Base-by-base conservation (phyloP, 2,329 filamentous ascomycete genomes). In the Aspergillus fumigatus region DNA sequence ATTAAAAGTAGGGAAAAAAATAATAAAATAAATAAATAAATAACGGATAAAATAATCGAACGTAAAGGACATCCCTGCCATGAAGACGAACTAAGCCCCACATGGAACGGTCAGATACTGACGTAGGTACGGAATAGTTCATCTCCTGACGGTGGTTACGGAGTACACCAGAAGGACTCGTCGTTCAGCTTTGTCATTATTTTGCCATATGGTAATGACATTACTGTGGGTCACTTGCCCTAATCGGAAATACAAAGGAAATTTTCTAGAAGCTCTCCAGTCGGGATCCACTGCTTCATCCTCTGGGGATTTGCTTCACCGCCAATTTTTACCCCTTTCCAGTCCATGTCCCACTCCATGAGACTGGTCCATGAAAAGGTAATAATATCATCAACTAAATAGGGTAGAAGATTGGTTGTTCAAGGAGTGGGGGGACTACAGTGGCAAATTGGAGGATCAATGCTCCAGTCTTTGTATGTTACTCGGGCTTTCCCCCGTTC, bases 201-300 rank as follows among this genome's bases (percentile, higher is more conserved):
- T 53, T 35, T 59, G 57, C 59, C 59, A 61, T 58, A 58, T 57
- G 51, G 45, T 35, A 35, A 35, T 35, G 27, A 10, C 41, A 3
- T n/a, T 10, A 45, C 1, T 23, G 41, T 45, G 43, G 43, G 10
- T 26, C 21, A 23, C 45, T 48, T 48, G 49, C 62, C 59, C 51
- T 55, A 63, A 63, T 51, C n/a, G 64, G 64, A 59, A 66, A 65
- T 63, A 32, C 54, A 41, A 64, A 38, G 51, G 64, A 66, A 66
- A 55, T 54, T 64, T 66, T 66, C 64, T 63, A 64, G 64, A 66
- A 66, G 48, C 48, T 50, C 35, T 29, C 26, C 48, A 23, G 48
- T 29, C 50, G 38, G 23, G 35, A n/a, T 26, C 43, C 49, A 55
- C 40, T 47, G n/a, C 7, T 29, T 27, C 23, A 38, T 40, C 50